Evolutionary conservation across 2,329 filamentous ascomycete genomes (phyloP), one percentile per base, ranked within the genome.

Genomic region (Xylaria arbuscula): DNA sequence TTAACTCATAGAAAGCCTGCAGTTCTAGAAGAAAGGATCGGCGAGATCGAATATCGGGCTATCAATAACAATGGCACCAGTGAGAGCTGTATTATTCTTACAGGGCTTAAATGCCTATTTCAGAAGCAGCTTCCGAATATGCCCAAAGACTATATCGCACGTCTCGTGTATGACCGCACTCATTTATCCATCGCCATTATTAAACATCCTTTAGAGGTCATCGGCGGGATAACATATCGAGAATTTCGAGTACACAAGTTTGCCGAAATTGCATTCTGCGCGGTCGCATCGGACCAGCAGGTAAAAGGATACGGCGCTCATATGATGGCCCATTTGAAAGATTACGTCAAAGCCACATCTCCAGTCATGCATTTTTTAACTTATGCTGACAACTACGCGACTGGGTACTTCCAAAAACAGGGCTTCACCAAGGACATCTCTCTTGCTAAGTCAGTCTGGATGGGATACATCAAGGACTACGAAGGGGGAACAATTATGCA

Each of bases 371-470:
- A 47, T 47, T 47, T 47, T 11, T 10, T 47, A 22, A 47, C 45
- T 3, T 47, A 47, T n/a, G 45, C 45, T n/a, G 45, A 47, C n/a
- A 47, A 47, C 45, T 47, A 47, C 17, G 45, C 45, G 10, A 47
- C 45, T n/a, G 45, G 45, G n/a, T 47, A 47, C n/a, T 47, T 47
- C 19, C 45, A 47, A n/a, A 47, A 47, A 47, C 45, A 47, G 19
- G 45, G 45, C 1, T 47, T 47, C 17, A 19, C 45, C 19, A 47
- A 47, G 19, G 45, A 47, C 8, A 47, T 47, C n/a, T 8, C n/a
- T 11, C 45, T 47, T 47, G 45, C 9, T n/a, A 47, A 47, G 45
- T 47, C 45, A 10, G 19, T 47, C 19, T 47, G 45, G 45, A 47
- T 47, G 45, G 45, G 45, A 2, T 47, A 47, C 19, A 47, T 47